Evolutionary conservation across 768 basidiomycete genomes (phyloP), one percentile per base, ranked within the genome.

Genomic region (Strobilomyces echinocephalus): DNA sequence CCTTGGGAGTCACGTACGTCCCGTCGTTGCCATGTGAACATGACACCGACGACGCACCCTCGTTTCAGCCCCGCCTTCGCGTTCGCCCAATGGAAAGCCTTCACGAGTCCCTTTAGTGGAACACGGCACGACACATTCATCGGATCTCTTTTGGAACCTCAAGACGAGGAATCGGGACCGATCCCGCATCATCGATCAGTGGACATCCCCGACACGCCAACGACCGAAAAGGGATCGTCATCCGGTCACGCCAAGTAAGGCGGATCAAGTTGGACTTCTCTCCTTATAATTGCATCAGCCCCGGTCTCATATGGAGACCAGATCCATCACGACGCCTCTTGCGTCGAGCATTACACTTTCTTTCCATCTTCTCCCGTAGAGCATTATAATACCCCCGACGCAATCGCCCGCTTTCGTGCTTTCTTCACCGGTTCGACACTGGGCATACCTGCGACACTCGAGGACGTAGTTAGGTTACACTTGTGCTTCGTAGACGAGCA

Each of bases 1-100:
- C 85, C 3, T 60, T 87, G 35, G 79, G 60, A 15, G 60, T 82
- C 15, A 82, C 74, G 84, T 87, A 64, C 54, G 83, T 74, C 15
- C 18, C 38, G 15, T n/a, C 24, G 8, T 47, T 30, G 24, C 21
- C 24, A 9, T 31, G 18, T 39, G 11, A 21, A 15, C 12, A 31
- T 14, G 4, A 44, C 42, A n/a, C 16, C 24, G 38, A 39, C 14
- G 47, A 30, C 24, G 15, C 20, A 36, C 36, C 42, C 15, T 33
- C 24, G 48, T 11, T 52, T 31, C 49, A 84, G 83, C 30, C 82
- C 81, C 3, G 58, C 76, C 5, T 70, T 84, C 28, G 81, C 82
- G 1, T 74, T 73, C 61, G 72, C 65, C 5, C 84, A 86, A 50
- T 80, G 84, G 65, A 72, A 68, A 42, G 34, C 76, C 15, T 85